Conservation (phyloP, 108 stramenopile genomes). For the Pseudonitzschia delicatissima region DNA sequence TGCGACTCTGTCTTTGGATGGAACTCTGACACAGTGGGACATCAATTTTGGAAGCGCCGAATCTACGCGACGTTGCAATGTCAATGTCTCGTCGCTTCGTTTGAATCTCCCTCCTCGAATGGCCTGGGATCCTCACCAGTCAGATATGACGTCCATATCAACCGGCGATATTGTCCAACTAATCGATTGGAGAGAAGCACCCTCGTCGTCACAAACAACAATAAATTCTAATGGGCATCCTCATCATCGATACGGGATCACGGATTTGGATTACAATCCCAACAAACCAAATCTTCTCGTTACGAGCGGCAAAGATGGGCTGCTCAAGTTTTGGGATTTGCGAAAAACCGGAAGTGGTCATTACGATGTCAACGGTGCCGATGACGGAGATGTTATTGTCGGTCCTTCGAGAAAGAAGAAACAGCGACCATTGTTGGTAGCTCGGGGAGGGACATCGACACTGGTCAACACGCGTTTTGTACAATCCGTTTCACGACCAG, state of each 20-base stretch:
- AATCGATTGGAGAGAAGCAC: slow-evolving; percentile 53
- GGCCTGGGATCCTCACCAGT: slow-evolving; percentile 83
- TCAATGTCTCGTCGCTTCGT: slow-evolving; percentile 4
- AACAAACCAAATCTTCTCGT: slow-evolving; percentile 85
- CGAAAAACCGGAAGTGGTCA: slow-evolving; percentile 29
- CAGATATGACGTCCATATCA: slow-evolving; percentile 42
- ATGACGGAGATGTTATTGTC: not conserved
- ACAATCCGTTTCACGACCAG: slow-evolving; percentile 99
- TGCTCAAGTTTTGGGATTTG: slow-evolving; percentile 97
- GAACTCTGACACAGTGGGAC: slow-evolving; percentile 32
- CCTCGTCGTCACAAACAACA: slow-evolving; percentile 20
- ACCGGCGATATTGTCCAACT: slow-evolving; percentile 36
- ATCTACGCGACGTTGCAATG: slow-evolving; percentile 2
- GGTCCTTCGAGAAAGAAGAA: slow-evolving; percentile 9
- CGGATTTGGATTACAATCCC: slow-evolving; percentile 93
- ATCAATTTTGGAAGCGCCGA: slow-evolving; percentile 26
- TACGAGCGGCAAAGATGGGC: slow-evolving; percentile 89
- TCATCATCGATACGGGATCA: slow-evolving; percentile 66
- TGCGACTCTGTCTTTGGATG: slow-evolving; percentile 25
- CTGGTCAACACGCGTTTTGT: slow-evolving; percentile 76
- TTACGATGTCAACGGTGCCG: slow-evolving; percentile 2
- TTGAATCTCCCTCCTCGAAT: slow-evolving; percentile 48
- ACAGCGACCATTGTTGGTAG: slow-evolving; percentile 47
- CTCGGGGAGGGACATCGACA: slow-evolving; percentile 89
- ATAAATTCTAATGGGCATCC: slow-evolving; percentile 27